Evolutionary conservation across 164 flowering plant species (phyloP).

Genomic region (Santalum album): DNA sequence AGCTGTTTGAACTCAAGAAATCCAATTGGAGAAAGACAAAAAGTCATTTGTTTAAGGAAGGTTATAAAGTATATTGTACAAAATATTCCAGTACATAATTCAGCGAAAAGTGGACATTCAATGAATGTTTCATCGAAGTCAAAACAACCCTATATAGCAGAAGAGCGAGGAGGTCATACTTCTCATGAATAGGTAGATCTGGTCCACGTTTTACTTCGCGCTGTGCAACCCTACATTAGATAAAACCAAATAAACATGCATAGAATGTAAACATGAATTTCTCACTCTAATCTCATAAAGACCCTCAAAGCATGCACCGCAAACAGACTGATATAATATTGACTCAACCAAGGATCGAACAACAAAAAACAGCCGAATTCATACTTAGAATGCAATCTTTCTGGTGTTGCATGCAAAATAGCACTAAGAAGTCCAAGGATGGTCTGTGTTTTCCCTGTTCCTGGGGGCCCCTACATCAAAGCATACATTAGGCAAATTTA

Average conservation of each 20-base stretch:
- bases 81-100: no score
- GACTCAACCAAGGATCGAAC: background rate
- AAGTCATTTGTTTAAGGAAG: no score
- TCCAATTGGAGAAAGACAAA: no score
- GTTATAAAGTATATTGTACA: no score
- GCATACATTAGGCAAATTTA: slow-evolving; percentile 1
- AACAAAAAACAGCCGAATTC: slow-evolving; percentile 5
- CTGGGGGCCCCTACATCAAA: slow-evolving; percentile 91
- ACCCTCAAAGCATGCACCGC: no score
- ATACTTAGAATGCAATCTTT: slow-evolving; percentile 65
- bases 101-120: no score
- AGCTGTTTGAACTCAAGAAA: no score
- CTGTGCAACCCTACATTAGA: slow-evolving; percentile 38
- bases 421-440: slow-evolving; percentile 96
- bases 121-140: background rate
- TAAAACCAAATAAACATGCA: slow-evolving; percentile 1
- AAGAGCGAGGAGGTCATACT: slow-evolving; percentile 23
- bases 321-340: no score
- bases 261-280: background rate
- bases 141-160: background rate
- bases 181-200: slow-evolving; percentile 47
- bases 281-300: no score
- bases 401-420: slow-evolving; percentile 85
- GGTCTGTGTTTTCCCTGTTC: slow-evolving; percentile 98
- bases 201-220: slow-evolving; percentile 35